Percentiles rank a stretch among this genome's conserved stretches.
Conservation (phyloP, 2,329 filamentous ascomycete species). For the Gaeumannomyces tritici region DNA sequence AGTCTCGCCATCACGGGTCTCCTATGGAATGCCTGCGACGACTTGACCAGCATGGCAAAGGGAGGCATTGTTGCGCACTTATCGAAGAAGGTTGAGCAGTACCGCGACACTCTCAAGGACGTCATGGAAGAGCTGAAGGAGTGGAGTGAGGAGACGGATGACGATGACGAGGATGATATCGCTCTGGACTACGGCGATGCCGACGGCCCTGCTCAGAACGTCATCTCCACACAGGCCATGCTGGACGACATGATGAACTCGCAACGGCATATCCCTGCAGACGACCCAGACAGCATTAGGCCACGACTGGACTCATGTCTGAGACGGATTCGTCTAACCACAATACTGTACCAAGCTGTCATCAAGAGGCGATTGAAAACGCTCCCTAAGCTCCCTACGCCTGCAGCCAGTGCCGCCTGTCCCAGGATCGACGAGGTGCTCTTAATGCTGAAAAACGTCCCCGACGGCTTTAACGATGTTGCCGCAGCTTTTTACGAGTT, state of each 20-base stretch:
- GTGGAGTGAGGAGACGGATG: conserved; percentile 67
- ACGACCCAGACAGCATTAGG: conserved; percentile 54
- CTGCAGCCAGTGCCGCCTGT: conserved; percentile 18
- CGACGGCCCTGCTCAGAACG: conserved; percentile 20
- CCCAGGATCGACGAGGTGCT: conserved; percentile 47
- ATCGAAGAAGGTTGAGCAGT: conserved; percentile 62
- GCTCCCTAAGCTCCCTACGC: conserved; percentile 32
- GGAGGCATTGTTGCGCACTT: conserved; percentile 63
- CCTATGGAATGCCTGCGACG: conserved; percentile 78
- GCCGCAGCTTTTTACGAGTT: conserved; percentile 65
- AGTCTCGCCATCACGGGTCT: conserved; percentile 61
- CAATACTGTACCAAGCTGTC: conserved; percentile 59
- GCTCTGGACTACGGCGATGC: conserved; percentile 27
- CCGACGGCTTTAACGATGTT: conserved; percentile 60
- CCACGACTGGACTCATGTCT: conserved; percentile 55
- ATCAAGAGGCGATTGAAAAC: conserved; percentile 60
- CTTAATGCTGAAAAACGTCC: conserved; percentile 45
- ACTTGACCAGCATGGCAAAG: conserved; percentile 51
- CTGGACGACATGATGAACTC: conserved; percentile 61
- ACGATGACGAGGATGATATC: conserved; percentile 45
- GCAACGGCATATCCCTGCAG: conserved; percentile 49
- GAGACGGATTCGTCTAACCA: conserved; percentile 56
- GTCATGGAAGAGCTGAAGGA: conserved; percentile 79
- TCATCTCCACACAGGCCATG: conserved; percentile 41
- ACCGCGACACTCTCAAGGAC: conserved; percentile 67